Base-by-base conservation (phyloP, 75 land plant species). In the Ceratopteris richardii region DNA sequence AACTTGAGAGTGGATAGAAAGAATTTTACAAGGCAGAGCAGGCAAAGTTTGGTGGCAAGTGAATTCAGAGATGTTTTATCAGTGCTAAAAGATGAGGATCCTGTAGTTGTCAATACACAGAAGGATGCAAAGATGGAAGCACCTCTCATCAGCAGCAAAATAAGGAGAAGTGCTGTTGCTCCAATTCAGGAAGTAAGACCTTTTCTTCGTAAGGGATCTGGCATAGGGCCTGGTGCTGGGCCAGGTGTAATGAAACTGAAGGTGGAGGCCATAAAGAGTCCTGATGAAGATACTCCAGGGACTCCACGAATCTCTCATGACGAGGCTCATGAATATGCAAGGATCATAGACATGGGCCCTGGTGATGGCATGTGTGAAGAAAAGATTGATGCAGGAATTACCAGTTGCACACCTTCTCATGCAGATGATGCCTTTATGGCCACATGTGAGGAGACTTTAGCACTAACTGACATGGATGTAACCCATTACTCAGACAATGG, bases 111-210 rank as follows among this genome's bases (percentile, higher is more conserved):
- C 33, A 46, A 37, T 44, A 50, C 53, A 27, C 29, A 42, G 19
- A 36, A 29, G 51, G 51, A 21, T 48, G 73, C 27, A 36, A 69
- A 20, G 78, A 71, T 25, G 68, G 78, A 64, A 66, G 57, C 51
- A 73, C 70, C 31, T 51, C 55, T 66, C 73, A 50, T 58, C 80
- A 72, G 61, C 70, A 72, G 61, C 70, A 63, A 16, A 69, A 75
- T 9, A 87, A 81, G 57, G 81, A 77, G 57, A 52, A 71, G 82
- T 63, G 84, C 70, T 66, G 83, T 85, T 23, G 83, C 79, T 0
- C 86, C 86, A 1, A 36, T 24, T 3, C 65, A 76, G 47, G 96
- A 95, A 46, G 52, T 91, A 18, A 95, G 82, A 54, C 83, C 97
- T 14, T 81, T 75, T 56, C 68, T 79, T 18, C 82, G 82, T 26